Conservation (phyloP, 1,139 yeast species). For the Hyphopichia khmerensis region DNA sequence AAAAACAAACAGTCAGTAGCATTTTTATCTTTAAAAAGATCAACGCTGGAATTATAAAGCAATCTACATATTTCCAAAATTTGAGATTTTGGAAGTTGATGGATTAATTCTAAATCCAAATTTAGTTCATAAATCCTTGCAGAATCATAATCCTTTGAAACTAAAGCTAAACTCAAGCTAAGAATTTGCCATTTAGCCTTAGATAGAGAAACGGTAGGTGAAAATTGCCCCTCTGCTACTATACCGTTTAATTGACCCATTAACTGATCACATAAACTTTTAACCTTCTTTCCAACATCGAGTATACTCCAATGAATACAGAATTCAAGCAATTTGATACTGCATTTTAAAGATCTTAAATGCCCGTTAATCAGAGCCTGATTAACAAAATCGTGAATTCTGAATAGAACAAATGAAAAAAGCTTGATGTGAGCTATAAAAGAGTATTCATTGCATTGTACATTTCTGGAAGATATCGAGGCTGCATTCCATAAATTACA, state of each 20-base stretch:
- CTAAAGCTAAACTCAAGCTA: slow-evolving; percentile 7
- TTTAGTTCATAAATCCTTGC: neutral
- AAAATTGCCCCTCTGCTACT: neutral
- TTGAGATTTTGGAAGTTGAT: neutral
- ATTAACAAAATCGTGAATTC: slow-evolving; percentile 17
- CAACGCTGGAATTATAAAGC: neutral
- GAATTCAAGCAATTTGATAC: slow-evolving; percentile 13
- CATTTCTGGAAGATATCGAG: slow-evolving; percentile 12
- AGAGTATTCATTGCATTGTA: neutral
- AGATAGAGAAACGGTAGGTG: too few relatives aligned
- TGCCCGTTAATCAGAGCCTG: slow-evolving; percentile 11
- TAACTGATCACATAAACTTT: neutral
- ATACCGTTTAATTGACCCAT: neutral
- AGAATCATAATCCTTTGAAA: neutral
- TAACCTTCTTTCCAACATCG: slow-evolving; percentile 9
- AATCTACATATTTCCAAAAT: neutral
- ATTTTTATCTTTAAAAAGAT: neutral
- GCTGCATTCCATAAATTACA: slow-evolving; percentile 27
- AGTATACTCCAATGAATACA: slow-evolving; percentile 6
- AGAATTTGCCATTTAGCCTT: slow-evolving; percentile 6
- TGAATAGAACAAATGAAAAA: slow-evolving; percentile 18
- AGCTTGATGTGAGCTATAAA: slow-evolving; percentile 11
- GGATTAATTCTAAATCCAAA: neutral
- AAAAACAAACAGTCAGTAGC: neutral
- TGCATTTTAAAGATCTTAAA: slow-evolving; percentile 18